phyloP scores from a whole-genome alignment of 108 stramenopile genomes.

The Cylindrotheca fusiformis region DNA sequence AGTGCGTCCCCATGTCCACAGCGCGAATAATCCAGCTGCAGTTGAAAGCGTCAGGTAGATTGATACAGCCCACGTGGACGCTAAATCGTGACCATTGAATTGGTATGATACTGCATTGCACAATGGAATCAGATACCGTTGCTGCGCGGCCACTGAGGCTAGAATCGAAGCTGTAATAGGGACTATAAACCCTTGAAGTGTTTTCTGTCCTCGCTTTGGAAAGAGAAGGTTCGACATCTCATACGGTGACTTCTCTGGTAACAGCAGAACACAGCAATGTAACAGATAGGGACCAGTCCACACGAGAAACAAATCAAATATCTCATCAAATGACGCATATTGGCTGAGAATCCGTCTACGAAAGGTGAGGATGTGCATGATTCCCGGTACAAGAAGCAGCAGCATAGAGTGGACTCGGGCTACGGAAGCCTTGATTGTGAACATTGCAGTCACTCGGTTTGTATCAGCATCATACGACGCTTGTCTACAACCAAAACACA shows the following conservation, averaged over 20 bases:
- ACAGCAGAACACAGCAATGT: conserved; percentile 42
- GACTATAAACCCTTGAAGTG: conserved; percentile 43
- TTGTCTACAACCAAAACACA: conserved; percentile 35
- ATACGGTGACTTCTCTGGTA: conserved; percentile 25
- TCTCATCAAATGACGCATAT: conserved; percentile 59
- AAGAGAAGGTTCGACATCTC: conserved; percentile 31
- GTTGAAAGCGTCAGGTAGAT: conserved; percentile 52
- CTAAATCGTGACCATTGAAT: conserved; percentile 61
- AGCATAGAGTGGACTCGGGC: conserved; percentile 50
- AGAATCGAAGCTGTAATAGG: conserved; percentile 50
- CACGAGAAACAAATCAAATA: conserved; percentile 55
- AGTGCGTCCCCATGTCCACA: conserved; percentile 63
- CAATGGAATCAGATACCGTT: conserved; percentile 64
- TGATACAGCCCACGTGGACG: conserved; percentile 41
- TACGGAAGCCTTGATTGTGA: conserved; percentile 31
- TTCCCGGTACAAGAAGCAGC: conserved; percentile 50
- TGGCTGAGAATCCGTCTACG: conserved; percentile 50
- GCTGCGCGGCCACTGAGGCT: conserved; percentile 61
- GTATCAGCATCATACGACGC: conserved; percentile 4
- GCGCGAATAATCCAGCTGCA: conserved; percentile 32
- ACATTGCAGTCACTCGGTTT: conserved; percentile 2
- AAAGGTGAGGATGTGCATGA: conserved; percentile 54
- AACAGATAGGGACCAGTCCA: conserved; percentile 65
- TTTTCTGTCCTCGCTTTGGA: conserved; percentile 27
- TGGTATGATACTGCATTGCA: conserved; percentile 60